Base-by-base conservation (phyloP, 805 yeast species). In the Candida insectorum region DNA sequence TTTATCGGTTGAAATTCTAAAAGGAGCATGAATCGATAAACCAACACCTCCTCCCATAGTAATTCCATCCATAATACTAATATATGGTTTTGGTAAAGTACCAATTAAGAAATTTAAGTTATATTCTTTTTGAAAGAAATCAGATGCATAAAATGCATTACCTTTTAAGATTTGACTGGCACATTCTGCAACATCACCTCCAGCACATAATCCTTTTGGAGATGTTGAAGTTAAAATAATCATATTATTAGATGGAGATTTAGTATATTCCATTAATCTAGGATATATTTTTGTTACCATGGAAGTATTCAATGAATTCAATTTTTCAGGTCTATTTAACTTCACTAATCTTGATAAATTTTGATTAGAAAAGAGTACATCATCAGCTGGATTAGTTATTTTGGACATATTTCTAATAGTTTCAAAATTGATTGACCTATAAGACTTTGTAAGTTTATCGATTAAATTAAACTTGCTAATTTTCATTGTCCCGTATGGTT, bases 21-120 rank as follows among this genome's bases (percentile, higher is more conserved):
- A 91, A 3, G 96, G 91, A 9, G 86, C 81, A 60, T 93, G 97
- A 26, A 86, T 82, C 0, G 91, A 72, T 28, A 93, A 65, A 4
- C 98, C 97, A 27, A 88, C 95, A 48, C 97, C 97, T 33, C 97
- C 97, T 35, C 97, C 98, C 95, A 93, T 87, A 17, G 91, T 86
- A 48, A 91, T 85, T 15, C 97, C 97, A 53, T 93, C 81, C 78
- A 84, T 81, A 24, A 87, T 51, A 0, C 95, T 69, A n/a, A 93
- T 80, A 40, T 85, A 72, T 1, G 97, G 97, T 65, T 88, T 91
- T 38, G 79, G 66, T 48, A 78, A 88, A n/a, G 91, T 80, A 7
- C 95, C 81, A 40, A 89, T 67, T 31, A 81, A 63, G 51, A 80
- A 84, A 65, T 93, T 80, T 51, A 93, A 64, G 41, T 81, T 77